Evolutionary conservation across 1,139 yeast genomes (phyloP).

Genomic region (Yamadazyma spencermartinsiae): DNA sequence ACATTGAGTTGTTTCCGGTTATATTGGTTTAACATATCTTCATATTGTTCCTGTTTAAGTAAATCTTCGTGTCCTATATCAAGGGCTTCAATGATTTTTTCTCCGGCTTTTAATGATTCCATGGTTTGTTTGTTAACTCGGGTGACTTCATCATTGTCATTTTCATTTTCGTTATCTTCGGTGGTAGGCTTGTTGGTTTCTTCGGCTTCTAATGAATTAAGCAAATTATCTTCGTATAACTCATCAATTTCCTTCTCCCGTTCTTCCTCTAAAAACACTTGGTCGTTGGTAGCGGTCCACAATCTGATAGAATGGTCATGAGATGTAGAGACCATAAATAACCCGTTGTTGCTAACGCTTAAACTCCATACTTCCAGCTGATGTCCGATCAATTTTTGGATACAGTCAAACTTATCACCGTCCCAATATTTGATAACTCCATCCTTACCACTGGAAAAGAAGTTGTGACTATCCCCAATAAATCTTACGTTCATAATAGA

Average conservation of each 20-base stretch:
- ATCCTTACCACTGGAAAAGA: constrained; percentile 90
- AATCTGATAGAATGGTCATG: constrained; percentile 92
- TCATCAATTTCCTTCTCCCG: constrained; percentile 95
- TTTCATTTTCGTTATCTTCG: constrained; percentile 35
- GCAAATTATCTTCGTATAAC: constrained; percentile 73
- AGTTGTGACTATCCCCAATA: constrained; percentile 80
- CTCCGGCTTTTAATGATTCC: constrained; percentile 95
- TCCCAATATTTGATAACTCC: constrained; percentile 94
- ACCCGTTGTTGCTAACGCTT: constrained; percentile 72
- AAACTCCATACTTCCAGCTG: constrained; percentile 94
- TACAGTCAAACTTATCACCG: constrained; percentile 93
- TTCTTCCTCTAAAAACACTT: constrained; percentile 93
- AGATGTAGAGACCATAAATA: constrained; percentile 77
- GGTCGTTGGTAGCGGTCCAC: constrained; percentile 92
- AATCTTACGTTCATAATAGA: constrained; percentile 87
- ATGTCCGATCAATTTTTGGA: constrained; percentile 85
- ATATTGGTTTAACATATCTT: constrained; percentile 31
- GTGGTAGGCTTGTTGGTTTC: constrained; percentile 38
- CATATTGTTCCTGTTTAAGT: constrained; percentile 54
- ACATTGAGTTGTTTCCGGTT: constrained; percentile 38
- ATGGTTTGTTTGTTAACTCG: constrained; percentile 80
- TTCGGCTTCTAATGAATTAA: constrained; percentile 59
- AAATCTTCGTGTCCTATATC: constrained; percentile 79
- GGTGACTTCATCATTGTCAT: constrained; percentile 54
- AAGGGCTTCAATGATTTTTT: constrained; percentile 86